A percentile compares a stretch with the other conserved stretches of the same genome.
Evolutionary conservation across 192 early-diverging fungal species (phyloP).

Genomic region (Chytriomyces sp.): DNA sequence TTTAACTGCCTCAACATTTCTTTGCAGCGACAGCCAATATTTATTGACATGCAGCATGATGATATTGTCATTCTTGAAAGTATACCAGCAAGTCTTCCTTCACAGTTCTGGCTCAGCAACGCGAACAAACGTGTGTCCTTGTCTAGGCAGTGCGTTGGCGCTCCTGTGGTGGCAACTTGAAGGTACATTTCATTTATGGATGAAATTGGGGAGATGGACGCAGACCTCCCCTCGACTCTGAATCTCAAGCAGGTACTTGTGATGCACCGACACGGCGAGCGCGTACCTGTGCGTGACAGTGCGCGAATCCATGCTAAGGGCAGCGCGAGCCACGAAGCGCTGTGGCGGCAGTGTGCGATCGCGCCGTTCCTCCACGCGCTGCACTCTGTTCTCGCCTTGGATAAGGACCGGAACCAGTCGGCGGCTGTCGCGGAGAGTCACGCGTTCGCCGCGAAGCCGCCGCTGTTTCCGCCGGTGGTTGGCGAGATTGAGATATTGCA

Average conservation of each 20-base stretch:
- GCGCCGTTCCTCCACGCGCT: conserved; percentile 5
- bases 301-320: neutral
- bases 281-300: conserved; percentile 8
- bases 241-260: conserved; percentile 19
- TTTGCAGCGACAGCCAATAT: too few species aligned
- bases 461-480: conserved; percentile 18
- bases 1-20: too few species aligned
- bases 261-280: conserved; percentile 26
- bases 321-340: neutral
- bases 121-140: too few species aligned
- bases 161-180: too few species aligned
- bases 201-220: too few species aligned
- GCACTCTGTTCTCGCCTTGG: neutral
- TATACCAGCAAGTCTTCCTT: too few species aligned
- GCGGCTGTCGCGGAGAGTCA: neutral
- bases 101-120: too few species aligned
- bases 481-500: conserved; percentile 2
- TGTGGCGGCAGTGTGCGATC: conserved; percentile 6
- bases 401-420: neutral
- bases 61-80: too few species aligned
- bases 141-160: too few species aligned
- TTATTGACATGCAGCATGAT: too few species aligned
- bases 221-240: too few species aligned
- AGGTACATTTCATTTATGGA: too few species aligned
- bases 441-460: neutral